Evolutionary conservation across 2,329 filamentous ascomycete genomes (phyloP).

Genomic region (Xylaria sp.): DNA sequence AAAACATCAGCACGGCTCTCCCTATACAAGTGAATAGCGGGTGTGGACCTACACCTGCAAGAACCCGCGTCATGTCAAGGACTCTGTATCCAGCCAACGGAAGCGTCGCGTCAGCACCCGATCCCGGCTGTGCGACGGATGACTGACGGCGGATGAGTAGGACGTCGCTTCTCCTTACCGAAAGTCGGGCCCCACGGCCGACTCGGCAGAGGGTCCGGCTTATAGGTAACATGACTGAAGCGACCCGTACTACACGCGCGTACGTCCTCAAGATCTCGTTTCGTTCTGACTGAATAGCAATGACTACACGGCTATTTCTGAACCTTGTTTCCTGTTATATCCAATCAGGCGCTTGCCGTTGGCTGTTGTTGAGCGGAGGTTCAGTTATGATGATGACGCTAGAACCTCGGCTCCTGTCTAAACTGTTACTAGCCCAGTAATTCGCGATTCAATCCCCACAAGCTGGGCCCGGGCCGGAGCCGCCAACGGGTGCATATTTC

Average conservation of each 20-base stretch:
- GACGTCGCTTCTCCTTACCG: conserved; percentile 14
- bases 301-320: background rate
- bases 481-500: conserved; percentile 18
- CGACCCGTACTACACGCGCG: background rate
- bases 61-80: conserved; percentile 94
- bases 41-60: conserved; percentile 81
- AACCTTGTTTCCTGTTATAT: background rate
- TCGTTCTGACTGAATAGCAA: rapidly evolving
- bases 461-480: conserved; percentile 17
- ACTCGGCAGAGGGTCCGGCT: conserved; percentile 27
- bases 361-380: background rate
- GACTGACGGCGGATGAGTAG: conserved; percentile 42
- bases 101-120: conserved; percentile 49
- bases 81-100: conserved; percentile 89
- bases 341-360: background rate
- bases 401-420: background rate
- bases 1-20: conserved; percentile 38
- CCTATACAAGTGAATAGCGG: background rate
- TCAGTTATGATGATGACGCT: background rate
- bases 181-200: conserved; percentile 28
- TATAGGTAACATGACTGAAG: conserved; percentile 38
- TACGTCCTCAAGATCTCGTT: background rate
- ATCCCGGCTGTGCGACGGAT: conserved; percentile 43
- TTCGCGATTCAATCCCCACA: conserved; percentile 16
- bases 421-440: conserved; percentile 2